Conservation (phyloP, 306 rosid species). For the Lathyrus oleraceus region DNA sequence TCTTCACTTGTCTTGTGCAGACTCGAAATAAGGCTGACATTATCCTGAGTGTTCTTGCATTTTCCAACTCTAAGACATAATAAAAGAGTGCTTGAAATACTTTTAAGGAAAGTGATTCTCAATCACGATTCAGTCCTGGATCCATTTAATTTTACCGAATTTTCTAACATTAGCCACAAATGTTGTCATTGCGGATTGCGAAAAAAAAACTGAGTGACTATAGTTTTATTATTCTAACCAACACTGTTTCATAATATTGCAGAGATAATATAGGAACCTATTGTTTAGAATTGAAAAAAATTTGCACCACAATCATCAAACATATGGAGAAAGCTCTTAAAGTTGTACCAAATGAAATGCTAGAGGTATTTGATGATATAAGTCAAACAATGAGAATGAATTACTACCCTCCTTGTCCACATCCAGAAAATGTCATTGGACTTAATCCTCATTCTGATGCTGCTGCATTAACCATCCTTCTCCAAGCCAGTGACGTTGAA, state of each 20-base stretch:
- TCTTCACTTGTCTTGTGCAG: too few species aligned
- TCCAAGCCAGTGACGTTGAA: constrained; percentile 39
- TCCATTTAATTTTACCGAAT: too few species aligned
- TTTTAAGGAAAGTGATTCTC: too few species aligned
- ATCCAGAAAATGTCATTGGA: constrained; percentile 46
- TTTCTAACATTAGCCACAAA: too few species aligned
- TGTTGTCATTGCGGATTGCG: not conserved
- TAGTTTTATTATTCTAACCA: not conserved
- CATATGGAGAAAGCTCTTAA: constrained; percentile 31
- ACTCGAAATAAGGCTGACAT: too few species aligned
- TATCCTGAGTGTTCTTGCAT: too few species aligned
- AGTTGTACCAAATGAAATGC: constrained; percentile 28
- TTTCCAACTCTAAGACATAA: too few species aligned
- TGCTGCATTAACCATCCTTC: constrained; percentile 39
- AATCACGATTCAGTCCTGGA: too few species aligned
- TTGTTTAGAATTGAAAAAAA: constrained; percentile 1
- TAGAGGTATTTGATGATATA: constrained; percentile 25
- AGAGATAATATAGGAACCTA: constrained; percentile 33
- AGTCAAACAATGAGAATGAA: constrained; percentile 36
- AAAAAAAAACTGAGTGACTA: not conserved
- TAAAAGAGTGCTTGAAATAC: too few species aligned
- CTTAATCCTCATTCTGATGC: constrained; percentile 46
- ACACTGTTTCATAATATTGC: not conserved
- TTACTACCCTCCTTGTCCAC: constrained; percentile 51
- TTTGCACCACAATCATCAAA: constrained; percentile 24